Evolutionary conservation across 1,284 basidiomycete species (phyloP), one percentile per base, ranked within the genome.

Genomic region (Austroboletus novae-zelandiae): DNA sequence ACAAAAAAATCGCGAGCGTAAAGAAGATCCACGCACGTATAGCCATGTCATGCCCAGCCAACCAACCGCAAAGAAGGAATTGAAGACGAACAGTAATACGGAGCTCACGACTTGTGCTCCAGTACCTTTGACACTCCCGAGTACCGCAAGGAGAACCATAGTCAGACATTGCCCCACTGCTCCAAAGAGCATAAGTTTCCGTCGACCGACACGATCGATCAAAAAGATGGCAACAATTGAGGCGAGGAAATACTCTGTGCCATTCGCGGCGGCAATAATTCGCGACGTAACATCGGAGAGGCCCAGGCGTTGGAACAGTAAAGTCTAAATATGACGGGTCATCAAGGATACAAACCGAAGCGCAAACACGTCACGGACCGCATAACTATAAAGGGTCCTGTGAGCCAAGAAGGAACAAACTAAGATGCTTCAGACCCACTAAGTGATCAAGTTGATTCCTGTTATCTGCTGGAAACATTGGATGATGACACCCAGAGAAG

Each of bases 391-490:
- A 32, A 42, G 9, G 23, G 11, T 14, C 4, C 2, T 1, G 31
- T 61, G 42, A 58, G 40, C 9, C 20, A 11, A 37, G n/a, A 36
- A 42, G 1, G n/a, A 30, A 5, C 18, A 13, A n/a, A 47, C 8
- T 17, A 15, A 18, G 47, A 9, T 11, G 14, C 2, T 17, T 25
- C 1, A 20, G n/a, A 62, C 62, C n/a, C 69, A 84, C 68, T 86
- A 86, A 10, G 83, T 86, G 57, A 88, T 82, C 35, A 79, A 55
- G 56, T 81, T 82, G 61, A 79, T 79, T 30, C 76, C 78, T 14
- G 75, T 74, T 27, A 86, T 80, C 62, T 89, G 86, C 64, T 89
- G 84, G 70, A 88, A 86, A 59, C 81, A 82, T 57, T 88, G 86
- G 43, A 78, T 76, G 45, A 80, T 71, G 48, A 86, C 69, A 6